Conservation (phyloP, 1,139 yeast species). For the Scheffersomyces lignicola region DNA sequence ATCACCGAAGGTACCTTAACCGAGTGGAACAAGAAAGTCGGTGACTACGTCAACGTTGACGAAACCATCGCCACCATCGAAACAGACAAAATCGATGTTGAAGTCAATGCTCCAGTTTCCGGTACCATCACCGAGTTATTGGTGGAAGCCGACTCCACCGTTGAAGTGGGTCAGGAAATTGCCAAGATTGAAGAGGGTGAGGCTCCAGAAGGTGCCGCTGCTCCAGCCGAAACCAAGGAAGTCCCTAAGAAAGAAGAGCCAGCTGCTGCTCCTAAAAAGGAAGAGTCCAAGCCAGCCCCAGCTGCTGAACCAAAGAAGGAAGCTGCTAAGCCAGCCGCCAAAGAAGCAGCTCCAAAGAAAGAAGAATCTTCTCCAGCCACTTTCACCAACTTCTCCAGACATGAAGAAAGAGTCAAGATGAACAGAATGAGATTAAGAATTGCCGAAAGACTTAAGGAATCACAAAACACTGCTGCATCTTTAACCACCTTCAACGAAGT, state of each 20-base stretch:
- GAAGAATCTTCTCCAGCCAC: slow-evolving; percentile 35
- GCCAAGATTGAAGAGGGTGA: slow-evolving; percentile 89
- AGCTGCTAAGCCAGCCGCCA: slow-evolving; percentile 20
- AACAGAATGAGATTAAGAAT: slow-evolving; percentile 99
- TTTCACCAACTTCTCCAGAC: slow-evolving; percentile 71
- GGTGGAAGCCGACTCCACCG: slow-evolving; percentile 88
- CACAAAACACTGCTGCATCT: slow-evolving; percentile 98
- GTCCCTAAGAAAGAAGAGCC: slow-evolving; percentile 29
- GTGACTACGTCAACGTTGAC: slow-evolving; percentile 85
- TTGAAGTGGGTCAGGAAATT: slow-evolving; percentile 93
- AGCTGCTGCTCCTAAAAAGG: slow-evolving; percentile 32
- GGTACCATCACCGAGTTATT: slow-evolving; percentile 88
- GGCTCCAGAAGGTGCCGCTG: slow-evolving; percentile 68
- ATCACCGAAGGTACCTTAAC: slow-evolving; percentile 95
- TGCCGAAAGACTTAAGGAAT: slow-evolving; percentile 98
- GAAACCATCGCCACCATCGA: slow-evolving; percentile 96
- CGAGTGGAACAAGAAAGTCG: slow-evolving; percentile 76
- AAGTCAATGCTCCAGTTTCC: slow-evolving; percentile 90
- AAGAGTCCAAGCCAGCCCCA: slow-evolving; percentile 66
- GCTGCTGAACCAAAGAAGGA: slow-evolving; percentile 49
- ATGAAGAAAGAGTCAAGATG: slow-evolving; percentile 94
- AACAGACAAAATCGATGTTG: slow-evolving; percentile 97
- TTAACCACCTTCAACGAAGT: slow-evolving; percentile 97
- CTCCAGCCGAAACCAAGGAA: slow-evolving; percentile 27
- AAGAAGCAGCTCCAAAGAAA: slow-evolving; percentile 27